Evolutionary conservation across 78 protist species (phyloP).

Genomic region (Emiliania huxleyi): DNA sequence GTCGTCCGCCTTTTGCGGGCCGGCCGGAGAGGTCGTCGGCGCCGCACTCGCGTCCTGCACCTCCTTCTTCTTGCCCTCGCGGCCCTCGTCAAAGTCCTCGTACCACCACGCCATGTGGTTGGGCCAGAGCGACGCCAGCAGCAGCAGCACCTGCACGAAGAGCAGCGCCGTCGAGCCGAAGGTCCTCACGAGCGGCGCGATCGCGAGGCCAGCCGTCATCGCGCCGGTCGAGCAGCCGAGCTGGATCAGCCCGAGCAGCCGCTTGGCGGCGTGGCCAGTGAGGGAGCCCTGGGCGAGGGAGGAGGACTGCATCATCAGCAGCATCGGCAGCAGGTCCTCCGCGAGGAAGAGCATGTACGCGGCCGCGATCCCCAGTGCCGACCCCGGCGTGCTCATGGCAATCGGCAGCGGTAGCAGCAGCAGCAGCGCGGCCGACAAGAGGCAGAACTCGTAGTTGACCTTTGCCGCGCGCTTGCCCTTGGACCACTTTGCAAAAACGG

Average conservation of each 20-base stretch:
- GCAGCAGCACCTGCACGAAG: not conserved
- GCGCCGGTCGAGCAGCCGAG: not conserved
- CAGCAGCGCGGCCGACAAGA: not conserved
- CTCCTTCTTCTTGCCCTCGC: not conserved
- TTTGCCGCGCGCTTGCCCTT: not conserved
- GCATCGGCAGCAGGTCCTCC: not conserved
- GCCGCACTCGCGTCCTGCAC: not conserved
- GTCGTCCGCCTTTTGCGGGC: not conserved
- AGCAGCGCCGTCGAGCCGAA: not conserved
- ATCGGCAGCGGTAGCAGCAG: not conserved
- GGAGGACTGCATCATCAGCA: constrained; percentile 10
- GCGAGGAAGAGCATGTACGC: not conserved
- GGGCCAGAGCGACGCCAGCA: not conserved
- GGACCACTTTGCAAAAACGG: not conserved
- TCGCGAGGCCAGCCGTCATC: not conserved
- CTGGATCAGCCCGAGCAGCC: constrained; percentile 7
- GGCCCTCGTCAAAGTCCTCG: not conserved
- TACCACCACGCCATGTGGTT: not conserved
- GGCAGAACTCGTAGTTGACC: not conserved
- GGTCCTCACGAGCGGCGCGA: not conserved
- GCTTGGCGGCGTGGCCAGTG: not conserved
- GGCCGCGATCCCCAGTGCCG: not conserved
- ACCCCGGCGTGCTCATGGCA: not conserved
- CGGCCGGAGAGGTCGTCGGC: too few relatives aligned
- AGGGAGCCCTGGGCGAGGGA: not conserved